These are phyloP conservation scores for Talaromyces albobiverticillius DNA, from an alignment of 2,329 filamentous ascomycete genomes.

Conservation along the genomic window DNA sequence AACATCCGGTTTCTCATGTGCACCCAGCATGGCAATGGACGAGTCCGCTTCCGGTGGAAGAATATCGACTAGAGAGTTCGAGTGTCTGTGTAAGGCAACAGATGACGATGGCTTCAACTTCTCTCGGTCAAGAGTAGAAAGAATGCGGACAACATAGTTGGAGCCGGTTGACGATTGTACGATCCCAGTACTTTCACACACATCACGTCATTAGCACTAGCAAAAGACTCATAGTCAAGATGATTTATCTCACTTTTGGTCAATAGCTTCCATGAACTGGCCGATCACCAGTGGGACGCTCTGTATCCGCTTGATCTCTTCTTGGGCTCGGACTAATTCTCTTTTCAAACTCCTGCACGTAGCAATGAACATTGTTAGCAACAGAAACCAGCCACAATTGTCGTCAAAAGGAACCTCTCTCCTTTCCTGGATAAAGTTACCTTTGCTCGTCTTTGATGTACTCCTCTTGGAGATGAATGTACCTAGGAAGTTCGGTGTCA, in stretches of 20 bases:
- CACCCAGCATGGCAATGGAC: constrained; percentile 95
- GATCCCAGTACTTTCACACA: constrained; percentile 74
- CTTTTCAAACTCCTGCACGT: constrained; percentile 79
- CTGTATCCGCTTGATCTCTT: constrained; percentile 99
- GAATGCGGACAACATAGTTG: constrained; percentile 97
- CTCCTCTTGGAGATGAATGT: constrained; percentile 97
- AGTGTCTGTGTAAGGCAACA: constrained; percentile 95
- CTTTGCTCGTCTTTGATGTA: constrained; percentile 99
- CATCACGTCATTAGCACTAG: constrained; percentile 13
- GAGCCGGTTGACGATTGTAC: constrained; percentile 97
- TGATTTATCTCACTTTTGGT: constrained; percentile 75
- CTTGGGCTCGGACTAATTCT: constrained; percentile 93
- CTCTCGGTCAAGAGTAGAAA: constrained; percentile 97
- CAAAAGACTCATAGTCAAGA: background rate
- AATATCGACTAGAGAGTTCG: constrained; percentile 97
- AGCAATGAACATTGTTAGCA: constrained; percentile 14
- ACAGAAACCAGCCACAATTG: background rate
- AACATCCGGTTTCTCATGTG: constrained; percentile 96
- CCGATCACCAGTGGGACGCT: constrained; percentile 97
- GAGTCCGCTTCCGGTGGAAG: constrained; percentile 98
- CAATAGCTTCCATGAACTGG: constrained; percentile 99
- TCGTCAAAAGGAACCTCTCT: background rate
- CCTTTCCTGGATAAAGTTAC: constrained; percentile 47
- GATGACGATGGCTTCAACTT: constrained; percentile 97
- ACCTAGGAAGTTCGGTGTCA: constrained; percentile 47